These are phyloP conservation scores for Neonectria magnoliae DNA, from an alignment of 2,329 filamentous ascomycete species.

Conservation along the genomic window DNA sequence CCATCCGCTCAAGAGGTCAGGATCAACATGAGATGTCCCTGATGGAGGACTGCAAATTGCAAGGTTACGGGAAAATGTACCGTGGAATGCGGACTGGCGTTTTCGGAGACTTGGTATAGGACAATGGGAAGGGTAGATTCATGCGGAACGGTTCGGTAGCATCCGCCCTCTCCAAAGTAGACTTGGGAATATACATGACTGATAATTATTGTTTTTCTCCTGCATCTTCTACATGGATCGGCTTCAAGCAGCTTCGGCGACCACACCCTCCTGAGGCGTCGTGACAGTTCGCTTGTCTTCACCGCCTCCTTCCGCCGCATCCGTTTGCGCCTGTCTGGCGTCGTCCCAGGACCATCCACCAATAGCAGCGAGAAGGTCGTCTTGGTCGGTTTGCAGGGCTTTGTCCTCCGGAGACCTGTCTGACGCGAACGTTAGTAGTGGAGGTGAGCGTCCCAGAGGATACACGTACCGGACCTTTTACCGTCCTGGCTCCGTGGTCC, in stretches of 20 bases:
- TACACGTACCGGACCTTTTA: not conserved
- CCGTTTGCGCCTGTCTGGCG: not conserved
- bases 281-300: not conserved
- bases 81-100: slow-evolving; percentile 5
- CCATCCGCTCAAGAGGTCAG: slow-evolving; percentile 53
- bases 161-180: not conserved
- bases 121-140: not conserved
- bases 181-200: not conserved
- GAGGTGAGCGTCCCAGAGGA: not conserved
- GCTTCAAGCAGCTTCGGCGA: slow-evolving; percentile 9
- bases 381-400: slow-evolving; percentile 2
- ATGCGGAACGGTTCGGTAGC: not conserved
- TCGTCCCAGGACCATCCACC: slow-evolving; percentile 12
- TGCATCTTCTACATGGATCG: not conserved
- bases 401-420: not conserved
- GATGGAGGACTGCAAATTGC: slow-evolving; percentile 9
- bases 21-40: not conserved
- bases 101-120: not conserved
- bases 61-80: not conserved
- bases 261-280: slow-evolving; percentile 1
- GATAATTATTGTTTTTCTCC: not conserved
- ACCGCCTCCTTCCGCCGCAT: not conserved
- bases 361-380: slow-evolving; percentile 2
- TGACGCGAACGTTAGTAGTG: not conserved
- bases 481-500: not conserved